A percentile compares a stretch with the other conserved stretches of the same genome.
phyloP scores from a whole-genome alignment of 2,329 filamentous ascomycete genomes.

The Trichoderma sp. region DNA sequence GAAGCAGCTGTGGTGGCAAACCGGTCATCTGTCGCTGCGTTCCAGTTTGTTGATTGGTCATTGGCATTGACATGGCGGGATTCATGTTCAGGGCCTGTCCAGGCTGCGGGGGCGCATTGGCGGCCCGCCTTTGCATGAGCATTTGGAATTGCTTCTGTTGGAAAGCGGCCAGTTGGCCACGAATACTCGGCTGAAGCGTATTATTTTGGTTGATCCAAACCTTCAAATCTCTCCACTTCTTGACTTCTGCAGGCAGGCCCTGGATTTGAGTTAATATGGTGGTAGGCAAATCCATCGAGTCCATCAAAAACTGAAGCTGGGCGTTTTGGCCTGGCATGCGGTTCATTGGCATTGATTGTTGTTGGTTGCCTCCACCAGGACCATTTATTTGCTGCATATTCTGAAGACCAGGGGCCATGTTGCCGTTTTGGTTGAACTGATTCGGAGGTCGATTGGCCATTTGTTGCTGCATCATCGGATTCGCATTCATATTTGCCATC shows the following conservation, averaged over 20 bases:
- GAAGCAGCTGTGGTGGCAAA: conserved; percentile 36
- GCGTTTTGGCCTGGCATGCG: conserved; percentile 34
- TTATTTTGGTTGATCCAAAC: conserved; percentile 44
- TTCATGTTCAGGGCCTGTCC: conserved; percentile 37
- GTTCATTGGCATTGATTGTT: conserved; percentile 33
- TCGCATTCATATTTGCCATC: conserved; percentile 36
- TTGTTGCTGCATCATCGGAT: conserved; percentile 36
- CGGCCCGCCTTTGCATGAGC: conserved; percentile 35
- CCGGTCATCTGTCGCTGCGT: conserved; percentile 31
- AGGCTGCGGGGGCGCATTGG: conserved; percentile 34
- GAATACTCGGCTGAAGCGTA: conserved; percentile 36
- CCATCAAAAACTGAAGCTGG: conserved; percentile 47
- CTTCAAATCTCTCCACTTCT: conserved; percentile 54
- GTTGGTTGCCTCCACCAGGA: conserved; percentile 33
- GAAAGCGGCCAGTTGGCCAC: conserved; percentile 37
- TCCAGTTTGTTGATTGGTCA: conserved; percentile 35
- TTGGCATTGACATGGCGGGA: conserved; percentile 29
- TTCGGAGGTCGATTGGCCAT: conserved; percentile 37
- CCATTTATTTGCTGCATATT: conserved; percentile 37
- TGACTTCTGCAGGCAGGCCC: conserved; percentile 45
- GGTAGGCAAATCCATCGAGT: conserved; percentile 50
- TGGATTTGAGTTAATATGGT: conserved; percentile 37
- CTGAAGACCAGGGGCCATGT: conserved; percentile 35
- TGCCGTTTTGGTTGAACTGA: conserved; percentile 39
- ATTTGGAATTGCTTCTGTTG: conserved; percentile 46